phyloP scores from a whole-genome alignment of 257 asterid genomes.

The Fraxinus quadrangulata region DNA sequence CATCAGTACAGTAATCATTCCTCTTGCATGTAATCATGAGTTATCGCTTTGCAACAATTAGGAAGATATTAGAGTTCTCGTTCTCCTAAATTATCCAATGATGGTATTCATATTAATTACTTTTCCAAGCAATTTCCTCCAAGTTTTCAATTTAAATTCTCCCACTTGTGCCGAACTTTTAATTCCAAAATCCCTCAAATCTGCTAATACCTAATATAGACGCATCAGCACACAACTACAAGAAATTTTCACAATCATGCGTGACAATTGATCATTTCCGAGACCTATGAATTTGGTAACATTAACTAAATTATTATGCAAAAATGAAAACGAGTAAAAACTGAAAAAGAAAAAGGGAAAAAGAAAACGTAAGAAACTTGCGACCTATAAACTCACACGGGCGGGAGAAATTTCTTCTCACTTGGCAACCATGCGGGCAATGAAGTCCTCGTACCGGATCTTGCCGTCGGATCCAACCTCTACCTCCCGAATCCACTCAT shows the following conservation, averaged over 20 bases:
- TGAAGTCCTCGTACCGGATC: conserved; percentile 89
- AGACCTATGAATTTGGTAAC: too few species aligned
- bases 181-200: background rate
- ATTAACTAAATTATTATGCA: background rate
- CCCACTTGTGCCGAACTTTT: background rate
- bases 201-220: background rate
- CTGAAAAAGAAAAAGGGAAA: too few species aligned
- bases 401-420: conserved; percentile 30
- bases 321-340: background rate
- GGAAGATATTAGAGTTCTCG: background rate
- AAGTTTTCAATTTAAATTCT: background rate
- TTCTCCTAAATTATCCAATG: background rate
- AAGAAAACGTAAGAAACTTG: background rate
- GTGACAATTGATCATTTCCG: background rate
- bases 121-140: background rate
- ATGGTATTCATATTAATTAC: background rate
- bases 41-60: background rate
- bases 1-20: background rate
- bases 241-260: background rate
- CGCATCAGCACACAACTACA: background rate
- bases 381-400: background rate
- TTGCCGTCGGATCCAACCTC: conserved; percentile 93
- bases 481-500: conserved; percentile 98
- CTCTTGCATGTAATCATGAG: background rate
- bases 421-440: conserved; percentile 92